Evolutionary conservation across 2,329 filamentous ascomycete species (phyloP), one percentile per base, ranked within the genome.

Genomic region (Byssochlamys sp.): DNA sequence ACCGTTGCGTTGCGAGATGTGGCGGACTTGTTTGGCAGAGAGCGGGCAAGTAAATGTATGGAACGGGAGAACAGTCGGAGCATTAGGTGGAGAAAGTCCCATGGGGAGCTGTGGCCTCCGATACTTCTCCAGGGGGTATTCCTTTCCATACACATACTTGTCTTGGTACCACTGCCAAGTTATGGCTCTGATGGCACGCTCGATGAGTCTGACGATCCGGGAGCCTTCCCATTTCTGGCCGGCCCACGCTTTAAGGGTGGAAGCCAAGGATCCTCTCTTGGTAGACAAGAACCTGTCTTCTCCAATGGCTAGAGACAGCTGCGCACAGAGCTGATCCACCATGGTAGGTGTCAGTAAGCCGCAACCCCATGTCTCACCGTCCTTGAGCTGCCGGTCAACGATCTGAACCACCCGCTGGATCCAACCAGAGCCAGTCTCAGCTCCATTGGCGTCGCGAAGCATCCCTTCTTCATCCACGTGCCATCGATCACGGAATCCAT

Each of bases 11-110:
- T 97, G 92, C 7, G 94, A 97, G 62, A 99, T 99, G 68, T 89
- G 84, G 14, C 94, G 88, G 59, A 99, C 90, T 63, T 96, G 90
- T 70, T 89, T 90, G 3, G 94, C 91, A 5, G 90, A 91, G 62
- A 99, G 79, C 0, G 94, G 94, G 62, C 89, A 96, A 1, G 94
- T 99, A 68, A 99, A 99, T 0, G 94, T 97, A 71, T 99, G 94
- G 68, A 99, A 99, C 0, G 94, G 94, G 0, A 99, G 80, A 1
- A 99, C 91, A 0, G 94, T 99, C 2, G 94, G 94, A 4, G 94
- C 92, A 29, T 89, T 85, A 3, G 94, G 94, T 9, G 95, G 82
- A 0, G 88, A 82, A 31, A 99, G 78, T 49, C 81, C 81, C 2
- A 80, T 73, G 3, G 92, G 94, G 10, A 95, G 77, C 59, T 84